Conservation (phyloP, 805 yeast genomes). For the Yamadazyma phyllophila region DNA sequence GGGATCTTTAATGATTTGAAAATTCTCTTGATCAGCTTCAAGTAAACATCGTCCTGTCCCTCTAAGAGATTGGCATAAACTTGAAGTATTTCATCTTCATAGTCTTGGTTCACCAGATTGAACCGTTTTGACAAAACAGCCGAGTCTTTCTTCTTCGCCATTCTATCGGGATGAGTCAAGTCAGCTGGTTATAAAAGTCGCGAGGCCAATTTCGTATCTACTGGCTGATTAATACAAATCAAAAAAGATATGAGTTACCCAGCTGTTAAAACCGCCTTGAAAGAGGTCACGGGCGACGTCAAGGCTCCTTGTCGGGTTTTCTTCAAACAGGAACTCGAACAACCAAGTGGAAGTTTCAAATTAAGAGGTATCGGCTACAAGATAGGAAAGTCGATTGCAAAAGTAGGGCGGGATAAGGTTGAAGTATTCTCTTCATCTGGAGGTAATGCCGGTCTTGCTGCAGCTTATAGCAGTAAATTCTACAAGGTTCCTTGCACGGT, state of each 20-base stretch:
- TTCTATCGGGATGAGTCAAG: not conserved
- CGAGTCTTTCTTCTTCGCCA: slow-evolving; percentile 9
- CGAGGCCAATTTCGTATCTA: not conserved
- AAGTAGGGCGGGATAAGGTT: slow-evolving; percentile 20
- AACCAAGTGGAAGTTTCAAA: slow-evolving; percentile 59
- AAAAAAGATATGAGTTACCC: slow-evolving; percentile 15
- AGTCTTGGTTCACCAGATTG: slow-evolving; percentile 16
- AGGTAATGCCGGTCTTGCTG: slow-evolving; percentile 38
- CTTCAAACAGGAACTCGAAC: slow-evolving; percentile 50
- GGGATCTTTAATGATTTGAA: slow-evolving; percentile 29
- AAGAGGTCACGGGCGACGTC: slow-evolving; percentile 32
- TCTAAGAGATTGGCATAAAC: slow-evolving; percentile 25
- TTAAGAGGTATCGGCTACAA: slow-evolving; percentile 54
- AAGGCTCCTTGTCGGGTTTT: slow-evolving; percentile 35
- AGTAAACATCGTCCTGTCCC: slow-evolving; percentile 25
- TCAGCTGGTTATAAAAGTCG: not conserved
- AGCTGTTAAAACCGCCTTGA: slow-evolving; percentile 35
- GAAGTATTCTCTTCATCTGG: slow-evolving; percentile 30
- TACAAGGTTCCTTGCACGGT: slow-evolving; percentile 27
- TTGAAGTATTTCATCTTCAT: slow-evolving; percentile 37
- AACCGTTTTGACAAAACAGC: slow-evolving; percentile 13
- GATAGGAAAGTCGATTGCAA: slow-evolving; percentile 28
- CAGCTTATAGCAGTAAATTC: slow-evolving; percentile 25
- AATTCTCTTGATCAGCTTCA: slow-evolving; percentile 24
- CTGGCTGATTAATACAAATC: not conserved